phyloP scores from a whole-genome alignment of 768 basidiomycete species.

The Gloeostereum incarnatum region DNA sequence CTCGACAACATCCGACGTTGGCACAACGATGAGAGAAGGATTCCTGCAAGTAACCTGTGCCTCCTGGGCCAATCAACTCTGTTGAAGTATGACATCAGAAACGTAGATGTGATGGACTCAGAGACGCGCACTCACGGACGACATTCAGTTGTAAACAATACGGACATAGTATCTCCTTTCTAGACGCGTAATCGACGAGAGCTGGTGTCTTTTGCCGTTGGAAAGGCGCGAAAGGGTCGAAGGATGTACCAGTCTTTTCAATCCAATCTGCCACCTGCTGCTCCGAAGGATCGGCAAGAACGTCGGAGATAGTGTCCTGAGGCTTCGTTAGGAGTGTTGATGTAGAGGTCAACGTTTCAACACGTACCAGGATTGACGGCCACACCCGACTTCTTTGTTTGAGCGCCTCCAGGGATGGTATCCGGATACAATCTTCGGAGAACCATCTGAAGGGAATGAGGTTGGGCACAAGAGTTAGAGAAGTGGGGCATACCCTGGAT shows the following conservation, averaged over 20 bases:
- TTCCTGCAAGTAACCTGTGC: conserved; percentile 39
- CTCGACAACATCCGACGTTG: conserved; percentile 20
- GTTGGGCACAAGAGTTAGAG: background rate
- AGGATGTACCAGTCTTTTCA: conserved; percentile 11
- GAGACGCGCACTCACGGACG: conserved; percentile 16
- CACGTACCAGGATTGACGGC: conserved; percentile 11
- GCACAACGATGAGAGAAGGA: conserved; percentile 26
- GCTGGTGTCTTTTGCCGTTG: no score
- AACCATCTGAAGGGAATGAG: conserved; percentile 16
- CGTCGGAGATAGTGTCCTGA: no score
- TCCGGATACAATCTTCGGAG: conserved; percentile 20
- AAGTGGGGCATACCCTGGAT: conserved; percentile 9
- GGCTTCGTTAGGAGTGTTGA: no score
- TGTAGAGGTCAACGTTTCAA: background rate
- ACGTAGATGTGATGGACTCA: background rate
- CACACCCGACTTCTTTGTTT: conserved; percentile 12
- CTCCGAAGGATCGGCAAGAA: no score
- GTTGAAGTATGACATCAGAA: background rate
- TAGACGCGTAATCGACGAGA: conserved; percentile 4
- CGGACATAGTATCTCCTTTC: conserved; percentile 18
- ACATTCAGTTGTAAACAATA: conserved; percentile 12
- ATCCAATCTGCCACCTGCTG: no score
- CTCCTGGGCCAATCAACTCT: conserved; percentile 31
- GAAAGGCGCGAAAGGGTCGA: conserved; percentile 12
- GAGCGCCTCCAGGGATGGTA: conserved; percentile 13